Percentiles rank a stretch among this genome's conserved stretches.
phyloP scores from a whole-genome alignment of 2,329 filamentous ascomycete species.

The Fusarium ramigenum region DNA sequence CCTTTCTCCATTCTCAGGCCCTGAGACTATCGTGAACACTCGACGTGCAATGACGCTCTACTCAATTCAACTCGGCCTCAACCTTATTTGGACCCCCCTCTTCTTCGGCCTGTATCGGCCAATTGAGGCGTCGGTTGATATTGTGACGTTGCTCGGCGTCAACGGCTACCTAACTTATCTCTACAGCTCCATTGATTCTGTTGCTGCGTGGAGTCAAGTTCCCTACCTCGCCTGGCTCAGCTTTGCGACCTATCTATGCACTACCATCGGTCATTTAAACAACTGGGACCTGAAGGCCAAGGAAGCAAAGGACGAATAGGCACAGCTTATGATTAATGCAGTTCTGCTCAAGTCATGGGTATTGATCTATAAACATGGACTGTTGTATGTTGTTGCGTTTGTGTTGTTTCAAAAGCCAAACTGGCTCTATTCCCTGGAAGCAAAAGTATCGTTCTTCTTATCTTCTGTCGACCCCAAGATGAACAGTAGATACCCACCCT shows the following conservation, averaged over 20 bases:
- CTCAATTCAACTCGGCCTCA: slow-evolving; percentile 84
- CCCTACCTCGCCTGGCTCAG: slow-evolving; percentile 89
- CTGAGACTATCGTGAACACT: slow-evolving; percentile 65
- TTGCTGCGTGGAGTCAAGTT: slow-evolving; percentile 76
- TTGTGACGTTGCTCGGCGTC: slow-evolving; percentile 75
- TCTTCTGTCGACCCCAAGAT: background rate
- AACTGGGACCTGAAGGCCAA: slow-evolving; percentile 65
- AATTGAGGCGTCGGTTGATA: slow-evolving; percentile 77
- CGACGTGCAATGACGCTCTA: slow-evolving; percentile 81
- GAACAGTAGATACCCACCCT: background rate
- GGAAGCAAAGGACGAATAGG: slow-evolving; percentile 36
- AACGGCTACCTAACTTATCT: slow-evolving; percentile 79
- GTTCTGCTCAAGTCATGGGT: background rate
- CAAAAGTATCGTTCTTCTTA: background rate
- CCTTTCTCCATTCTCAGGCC: slow-evolving; percentile 64
- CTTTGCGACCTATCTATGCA: slow-evolving; percentile 87
- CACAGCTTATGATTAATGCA: slow-evolving; percentile 25
- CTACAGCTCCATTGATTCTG: slow-evolving; percentile 78
- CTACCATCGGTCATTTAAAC: slow-evolving; percentile 74
- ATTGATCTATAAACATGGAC: background rate
- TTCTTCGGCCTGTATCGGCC: slow-evolving; percentile 85
- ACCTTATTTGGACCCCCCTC: slow-evolving; percentile 90
- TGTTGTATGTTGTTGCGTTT: background rate
- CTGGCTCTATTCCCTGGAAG: slow-evolving; percentile 13
- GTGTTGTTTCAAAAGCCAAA: background rate